A percentile compares a stretch with the other conserved stretches of the same genome.
These are phyloP conservation scores for Tieghemostelium lacteum DNA, from an alignment of 78 protist genomes.

Conservation along the genomic window DNA sequence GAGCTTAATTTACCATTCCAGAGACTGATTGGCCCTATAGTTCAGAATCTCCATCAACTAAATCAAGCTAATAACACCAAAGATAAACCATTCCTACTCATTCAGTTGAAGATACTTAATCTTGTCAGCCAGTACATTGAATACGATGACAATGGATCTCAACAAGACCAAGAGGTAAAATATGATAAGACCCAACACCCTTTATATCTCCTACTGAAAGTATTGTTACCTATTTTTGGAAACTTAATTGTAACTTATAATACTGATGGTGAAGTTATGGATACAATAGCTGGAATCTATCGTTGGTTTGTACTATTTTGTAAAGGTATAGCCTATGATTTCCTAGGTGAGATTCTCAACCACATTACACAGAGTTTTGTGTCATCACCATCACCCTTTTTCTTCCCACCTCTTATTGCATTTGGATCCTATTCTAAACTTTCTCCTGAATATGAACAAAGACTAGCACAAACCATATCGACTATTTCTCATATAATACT, in stretches of 20 bases:
- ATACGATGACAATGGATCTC: background rate
- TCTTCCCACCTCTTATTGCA: conserved; percentile 24
- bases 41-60: background rate
- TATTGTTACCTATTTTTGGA: background rate
- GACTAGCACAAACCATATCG: conserved; percentile 2
- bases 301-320: conserved; percentile 12
- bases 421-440: background rate
- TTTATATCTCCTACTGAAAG: background rate
- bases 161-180: background rate
- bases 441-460: background rate
- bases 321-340: conserved; percentile 22
- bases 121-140: background rate
- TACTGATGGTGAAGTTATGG: background rate
- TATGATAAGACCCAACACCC: background rate
- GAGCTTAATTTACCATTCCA: conserved; percentile 18
- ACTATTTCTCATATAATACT: conserved; percentile 19
- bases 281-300: conserved; percentile 3
- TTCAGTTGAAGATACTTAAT: background rate
- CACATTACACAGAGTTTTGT: conserved; percentile 29
- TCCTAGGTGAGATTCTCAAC: conserved; percentile 24
- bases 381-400: conserved; percentile 19
- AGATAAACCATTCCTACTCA: background rate
- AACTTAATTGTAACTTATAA: conserved; percentile 34
- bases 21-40: conserved; percentile 3
- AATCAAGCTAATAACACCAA: background rate